phyloP scores from a whole-genome alignment of 129 eudicot species.

The Gnaphalium uliginosum region DNA sequence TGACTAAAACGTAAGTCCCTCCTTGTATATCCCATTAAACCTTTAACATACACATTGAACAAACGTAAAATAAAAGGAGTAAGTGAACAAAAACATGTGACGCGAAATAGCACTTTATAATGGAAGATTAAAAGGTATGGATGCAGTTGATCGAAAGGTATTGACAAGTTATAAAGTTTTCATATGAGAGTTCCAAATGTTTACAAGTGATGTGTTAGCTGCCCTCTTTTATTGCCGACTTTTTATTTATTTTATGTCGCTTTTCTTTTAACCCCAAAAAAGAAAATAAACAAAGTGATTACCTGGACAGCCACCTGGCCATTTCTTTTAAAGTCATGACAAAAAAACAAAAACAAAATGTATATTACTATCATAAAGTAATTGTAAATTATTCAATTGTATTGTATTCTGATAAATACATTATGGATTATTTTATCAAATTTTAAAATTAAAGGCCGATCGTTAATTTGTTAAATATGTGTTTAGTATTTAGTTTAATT shows the following conservation, averaged over 20 bases:
- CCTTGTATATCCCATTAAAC: too few relatives aligned
- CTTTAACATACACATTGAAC: too few relatives aligned
- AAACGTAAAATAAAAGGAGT: too few relatives aligned
- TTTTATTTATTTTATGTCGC: slow-evolving; percentile 17
- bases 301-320: slow-evolving; percentile 2
- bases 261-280: slow-evolving; percentile 1
- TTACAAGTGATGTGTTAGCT: neutral
- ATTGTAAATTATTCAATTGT: too few relatives aligned
- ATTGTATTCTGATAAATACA: too few relatives aligned
- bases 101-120: neutral
- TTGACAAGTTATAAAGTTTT: neutral
- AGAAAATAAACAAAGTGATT: neutral
- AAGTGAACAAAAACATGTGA: slow-evolving; percentile 2
- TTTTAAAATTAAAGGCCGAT: too few relatives aligned
- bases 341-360: slow-evolving; percentile 1
- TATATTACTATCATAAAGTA: too few relatives aligned
- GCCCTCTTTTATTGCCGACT: slow-evolving; percentile 25
- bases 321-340: slow-evolving; percentile 12
- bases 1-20: too few relatives aligned
- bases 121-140: slow-evolving; percentile 4
- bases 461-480: too few relatives aligned
- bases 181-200: neutral
- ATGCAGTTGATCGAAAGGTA: neutral
- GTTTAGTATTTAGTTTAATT: too few relatives aligned
- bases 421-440: too few relatives aligned